Base-by-base conservation (phyloP, 225 moss, liverwort and hornwort species). In the Polytrichum commune region DNA sequence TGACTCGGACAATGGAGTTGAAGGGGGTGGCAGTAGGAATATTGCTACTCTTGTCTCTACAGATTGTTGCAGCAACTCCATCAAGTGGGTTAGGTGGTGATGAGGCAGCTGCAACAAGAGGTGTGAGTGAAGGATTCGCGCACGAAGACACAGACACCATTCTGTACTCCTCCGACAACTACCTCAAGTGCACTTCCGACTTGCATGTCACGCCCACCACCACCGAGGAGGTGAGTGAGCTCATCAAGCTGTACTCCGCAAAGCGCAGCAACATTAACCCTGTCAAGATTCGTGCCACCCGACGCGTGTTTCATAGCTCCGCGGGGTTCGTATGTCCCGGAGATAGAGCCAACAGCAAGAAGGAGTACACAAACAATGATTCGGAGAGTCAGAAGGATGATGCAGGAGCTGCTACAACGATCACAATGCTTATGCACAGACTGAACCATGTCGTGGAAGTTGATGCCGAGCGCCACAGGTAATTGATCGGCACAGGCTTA, bases 391-490 rank as follows among this genome's bases (percentile, higher is more conserved):
- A 9, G 58, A 23, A 58, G 7, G 58, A 58, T 7, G 58, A 58
- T 6, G 24, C 20, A 20, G 58, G 58, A 20, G n/a, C 58, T 24
- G 58, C 7, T 63, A 27, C 28, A 5, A 75, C 82, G 13, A 53
- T 91, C 60, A 84, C 84, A 0, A 27, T 91, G n/a, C 71, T 91
- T 62, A 67, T 88, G 56, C 78, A 86, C 5, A 68, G 27, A 5
- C 75, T 91, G 86, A 91, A 88, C 63, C 72, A 80, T n/a, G 78
- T 91, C 0, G 74, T 84, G 0, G 64, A 24, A 0, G 89, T 79
- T 6, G 82, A 91, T 22, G 8, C 29, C 1, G 69, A 61, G n/a
- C 70, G 33, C 1, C 62, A 28, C 2, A 56, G 68, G 55, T 25
- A 46, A 46, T 16, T 46, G 13, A 46, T 46, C 46, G 46, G 4